Conservation (phyloP, 306 rosid species). For the Ceratonia siliqua region DNA sequence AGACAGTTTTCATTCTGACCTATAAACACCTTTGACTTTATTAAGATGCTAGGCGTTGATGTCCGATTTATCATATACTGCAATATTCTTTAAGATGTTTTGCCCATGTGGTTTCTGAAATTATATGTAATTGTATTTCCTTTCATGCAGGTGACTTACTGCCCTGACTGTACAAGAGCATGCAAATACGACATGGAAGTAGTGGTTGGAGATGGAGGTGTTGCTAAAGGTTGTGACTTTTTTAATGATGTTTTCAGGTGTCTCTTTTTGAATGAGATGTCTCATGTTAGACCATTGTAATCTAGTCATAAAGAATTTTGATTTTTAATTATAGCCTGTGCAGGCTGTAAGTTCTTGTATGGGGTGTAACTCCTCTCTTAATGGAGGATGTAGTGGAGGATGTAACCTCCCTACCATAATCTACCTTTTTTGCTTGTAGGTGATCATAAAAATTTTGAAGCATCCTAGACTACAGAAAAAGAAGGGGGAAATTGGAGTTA, state of each 20-base stretch:
- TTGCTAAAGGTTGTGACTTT: slow-evolving; percentile 60
- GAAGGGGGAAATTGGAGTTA: too few species aligned
- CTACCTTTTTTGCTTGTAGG: background rate
- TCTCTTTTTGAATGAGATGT: slow-evolving; percentile 73
- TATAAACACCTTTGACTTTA: background rate
- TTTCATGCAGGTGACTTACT: slow-evolving; percentile 79
- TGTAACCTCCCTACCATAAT: background rate
- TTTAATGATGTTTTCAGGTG: slow-evolving; percentile 77
- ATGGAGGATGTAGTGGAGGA: slow-evolving; percentile 7
- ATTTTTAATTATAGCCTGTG: background rate
- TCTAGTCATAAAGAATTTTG: background rate
- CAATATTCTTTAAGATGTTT: background rate
- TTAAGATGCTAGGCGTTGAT: background rate
- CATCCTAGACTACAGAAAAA: background rate
- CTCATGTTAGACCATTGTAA: slow-evolving; percentile 68
- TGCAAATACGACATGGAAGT: slow-evolving; percentile 76
- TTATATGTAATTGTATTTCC: slow-evolving; percentile 5
- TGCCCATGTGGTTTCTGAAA: background rate
- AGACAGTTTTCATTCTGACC: slow-evolving; percentile 2
- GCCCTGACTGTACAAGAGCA: slow-evolving; percentile 94
- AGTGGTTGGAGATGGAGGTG: slow-evolving; percentile 54
- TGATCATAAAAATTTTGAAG: slow-evolving; percentile 1
- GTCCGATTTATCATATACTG: background rate
- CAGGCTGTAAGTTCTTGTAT: background rate
- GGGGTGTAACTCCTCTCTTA: background rate